phyloP scores from a whole-genome alignment of 306 rosid species.

The Castanea crenata region DNA sequence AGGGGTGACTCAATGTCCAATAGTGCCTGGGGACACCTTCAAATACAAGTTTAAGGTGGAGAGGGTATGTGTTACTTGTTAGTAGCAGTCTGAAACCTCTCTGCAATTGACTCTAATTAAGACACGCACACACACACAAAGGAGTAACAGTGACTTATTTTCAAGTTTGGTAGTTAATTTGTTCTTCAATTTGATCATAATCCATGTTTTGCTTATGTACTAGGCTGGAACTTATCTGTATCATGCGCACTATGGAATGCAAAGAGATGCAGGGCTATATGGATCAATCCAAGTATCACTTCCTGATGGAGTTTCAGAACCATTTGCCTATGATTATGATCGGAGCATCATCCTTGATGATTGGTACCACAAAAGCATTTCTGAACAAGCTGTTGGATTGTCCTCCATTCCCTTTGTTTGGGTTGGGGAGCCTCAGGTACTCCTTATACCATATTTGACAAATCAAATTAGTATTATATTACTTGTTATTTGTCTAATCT shows the following conservation, averaged over 20 bases:
- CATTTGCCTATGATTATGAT: constrained; percentile 71
- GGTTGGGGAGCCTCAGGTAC: constrained; percentile 45
- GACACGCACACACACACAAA: too few species aligned
- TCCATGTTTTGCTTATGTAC: not conserved
- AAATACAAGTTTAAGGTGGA: constrained; percentile 52
- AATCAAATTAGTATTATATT: not conserved
- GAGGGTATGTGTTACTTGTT: constrained; percentile 26
- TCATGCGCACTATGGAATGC: constrained; percentile 96
- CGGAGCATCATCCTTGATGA: constrained; percentile 73
- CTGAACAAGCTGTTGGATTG: constrained; percentile 65
- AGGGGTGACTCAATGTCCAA: constrained; percentile 56
- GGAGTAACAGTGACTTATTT: too few species aligned
- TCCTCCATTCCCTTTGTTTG: constrained; percentile 46
- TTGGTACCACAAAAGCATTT: constrained; percentile 71
- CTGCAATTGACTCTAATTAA: too few species aligned
- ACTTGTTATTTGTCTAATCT: constrained; percentile 1
- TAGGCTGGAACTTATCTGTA: constrained; percentile 86
- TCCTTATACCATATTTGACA: too few species aligned
- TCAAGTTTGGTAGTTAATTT: too few species aligned
- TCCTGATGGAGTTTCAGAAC: constrained; percentile 59
- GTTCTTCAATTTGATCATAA: not conserved
- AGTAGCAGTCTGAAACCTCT: not conserved
- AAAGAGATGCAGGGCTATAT: constrained; percentile 75
- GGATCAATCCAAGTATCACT: constrained; percentile 66
- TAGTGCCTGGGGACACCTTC: constrained; percentile 52